Evolutionary conservation across 2,329 filamentous ascomycete genomes (phyloP).

Genomic region (Rosellinia necatrix): DNA sequence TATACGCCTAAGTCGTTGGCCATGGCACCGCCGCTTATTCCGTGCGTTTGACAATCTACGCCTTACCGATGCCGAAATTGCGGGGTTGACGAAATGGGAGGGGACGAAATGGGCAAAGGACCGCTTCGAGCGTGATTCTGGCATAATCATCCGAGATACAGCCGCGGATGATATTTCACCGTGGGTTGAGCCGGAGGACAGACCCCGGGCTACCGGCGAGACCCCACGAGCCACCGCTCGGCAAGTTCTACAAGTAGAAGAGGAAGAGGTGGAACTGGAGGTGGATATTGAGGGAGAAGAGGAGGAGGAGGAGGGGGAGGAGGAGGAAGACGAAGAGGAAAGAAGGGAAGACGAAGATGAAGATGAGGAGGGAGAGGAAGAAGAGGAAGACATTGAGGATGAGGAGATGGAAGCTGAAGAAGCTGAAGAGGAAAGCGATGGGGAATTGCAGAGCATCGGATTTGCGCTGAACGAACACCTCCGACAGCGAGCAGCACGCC

Average conservation of each 20-base stretch:
- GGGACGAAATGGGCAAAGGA: conserved; percentile 83
- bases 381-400: conserved; percentile 41
- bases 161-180: conserved; percentile 69
- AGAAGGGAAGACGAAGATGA: conserved; percentile 2
- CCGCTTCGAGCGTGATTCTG: conserved; percentile 76
- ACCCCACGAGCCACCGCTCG: conserved; percentile 38
- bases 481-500: conserved; percentile 64
- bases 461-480: conserved; percentile 67
- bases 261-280: conserved; percentile 1
- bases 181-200: conserved; percentile 58
- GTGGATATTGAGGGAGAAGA: not conserved
- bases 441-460: conserved; percentile 62
- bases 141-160: conserved; percentile 71
- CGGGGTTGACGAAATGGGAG: conserved; percentile 77
- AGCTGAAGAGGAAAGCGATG: conserved; percentile 61
- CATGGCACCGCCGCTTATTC: conserved; percentile 77
- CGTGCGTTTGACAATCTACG: conserved; percentile 72
- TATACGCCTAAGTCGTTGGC: conserved; percentile 76
- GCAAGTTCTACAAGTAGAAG: conserved; percentile 40
- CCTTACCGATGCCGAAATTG: conserved; percentile 72
- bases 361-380: not conserved
- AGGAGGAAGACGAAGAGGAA: conserved; percentile 6
- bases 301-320: conserved; percentile 1
- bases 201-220: conserved; percentile 29
- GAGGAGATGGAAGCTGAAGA: conserved; percentile 57